Base-by-base conservation (phyloP, 2,329 filamentous ascomycete species). In the Pseudovirgaria hyperparasitica region DNA sequence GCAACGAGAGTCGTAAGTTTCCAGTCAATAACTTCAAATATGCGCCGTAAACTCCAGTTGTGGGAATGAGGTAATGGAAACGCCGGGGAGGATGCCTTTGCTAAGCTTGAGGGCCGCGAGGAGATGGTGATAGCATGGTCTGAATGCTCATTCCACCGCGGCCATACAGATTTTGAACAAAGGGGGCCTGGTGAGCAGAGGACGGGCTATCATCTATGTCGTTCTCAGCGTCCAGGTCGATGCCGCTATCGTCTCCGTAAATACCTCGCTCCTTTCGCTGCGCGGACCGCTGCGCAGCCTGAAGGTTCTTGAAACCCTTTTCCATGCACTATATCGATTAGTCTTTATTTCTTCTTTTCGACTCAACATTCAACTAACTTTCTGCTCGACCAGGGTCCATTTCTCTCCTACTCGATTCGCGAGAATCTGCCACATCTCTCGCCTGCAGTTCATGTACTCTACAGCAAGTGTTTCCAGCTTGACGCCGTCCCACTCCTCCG, bases 281-380 rank as follows among this genome's bases (percentile, higher is more conserved):
- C 31, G 69, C 72, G 30, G 75, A 68, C 35, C 79, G 71, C 37
- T 74, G 67, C 27, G 73, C 70, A 41, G 74, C 72, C 48, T 78
- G 75, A 31, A 90, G 67, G 52, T 82, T 85, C 58, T 85, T 87
- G 42, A 87, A 62, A 19, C 82, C 82, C 46, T 79, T 80, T 50
- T 79, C 75, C 74, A 90, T 82, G 57, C 79, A 84, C 81, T 87
- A 38, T 18, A 23, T 30, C 11, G 13, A 8, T 7, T 18, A 16
- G 21, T 10, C 23, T 10, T 15, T 6, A 36, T 14, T 31, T 58
- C 38, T 45, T 76, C 72, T 62, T 73, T 75, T 37, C 63, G 16
- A 23, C 12, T 4, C 5, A 6, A 19, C 3, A 9, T 5, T 10
- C 65, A 6, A 71, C 72, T 39, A 62, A 81, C 84, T 76, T 90